These are phyloP conservation scores for Pythium diclinum DNA, from an alignment of 352 stramenopile genomes.

Conservation along the genomic window DNA sequence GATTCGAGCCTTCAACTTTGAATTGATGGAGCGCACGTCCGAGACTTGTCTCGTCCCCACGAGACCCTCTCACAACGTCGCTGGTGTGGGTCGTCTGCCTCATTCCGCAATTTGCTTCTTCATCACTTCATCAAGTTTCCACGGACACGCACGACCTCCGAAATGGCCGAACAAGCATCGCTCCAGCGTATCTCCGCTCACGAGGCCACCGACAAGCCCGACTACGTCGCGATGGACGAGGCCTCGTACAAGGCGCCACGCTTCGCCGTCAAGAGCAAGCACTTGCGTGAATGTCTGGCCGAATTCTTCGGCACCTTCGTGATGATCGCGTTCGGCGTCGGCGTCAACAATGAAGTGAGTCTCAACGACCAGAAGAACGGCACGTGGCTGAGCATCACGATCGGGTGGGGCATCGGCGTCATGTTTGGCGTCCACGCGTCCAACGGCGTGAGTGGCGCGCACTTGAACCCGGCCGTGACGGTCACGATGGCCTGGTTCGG, in stretches of 20 bases:
- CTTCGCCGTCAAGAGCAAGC: conserved; percentile 13
- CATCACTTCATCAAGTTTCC: too few relatives aligned
- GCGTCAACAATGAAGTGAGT: conserved; percentile 60
- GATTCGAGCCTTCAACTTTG: neutral
- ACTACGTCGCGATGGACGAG: conserved; percentile 12
- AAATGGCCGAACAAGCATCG: conserved; percentile 16
- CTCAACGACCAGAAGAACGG: conserved; percentile 48
- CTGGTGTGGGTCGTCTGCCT: neutral
- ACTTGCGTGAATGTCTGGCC: conserved; percentile 59
- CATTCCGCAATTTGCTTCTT: neutral
- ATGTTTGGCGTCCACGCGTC: conserved; percentile 65
- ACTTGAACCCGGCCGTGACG: conserved; percentile 69
- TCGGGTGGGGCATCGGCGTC: conserved; percentile 71
- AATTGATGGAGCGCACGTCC: neutral
- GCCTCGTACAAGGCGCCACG: neutral
- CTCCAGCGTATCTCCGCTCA: conserved; percentile 10
- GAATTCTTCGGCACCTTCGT: conserved; percentile 64
- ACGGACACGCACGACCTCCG: neutral
- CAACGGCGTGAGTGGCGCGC: conserved; percentile 50
- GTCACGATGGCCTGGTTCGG: conserved; percentile 47
- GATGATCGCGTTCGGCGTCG: conserved; percentile 64
- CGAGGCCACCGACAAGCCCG: conserved; percentile 16
- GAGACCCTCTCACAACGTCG: neutral
- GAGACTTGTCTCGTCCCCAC: neutral
- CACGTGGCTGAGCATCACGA: conserved; percentile 66